Percentiles rank a stretch among this genome's conserved stretches.
Evolutionary conservation across 345 rosid species (phyloP).

Genomic region (Eucalyptus cloeziana): DNA sequence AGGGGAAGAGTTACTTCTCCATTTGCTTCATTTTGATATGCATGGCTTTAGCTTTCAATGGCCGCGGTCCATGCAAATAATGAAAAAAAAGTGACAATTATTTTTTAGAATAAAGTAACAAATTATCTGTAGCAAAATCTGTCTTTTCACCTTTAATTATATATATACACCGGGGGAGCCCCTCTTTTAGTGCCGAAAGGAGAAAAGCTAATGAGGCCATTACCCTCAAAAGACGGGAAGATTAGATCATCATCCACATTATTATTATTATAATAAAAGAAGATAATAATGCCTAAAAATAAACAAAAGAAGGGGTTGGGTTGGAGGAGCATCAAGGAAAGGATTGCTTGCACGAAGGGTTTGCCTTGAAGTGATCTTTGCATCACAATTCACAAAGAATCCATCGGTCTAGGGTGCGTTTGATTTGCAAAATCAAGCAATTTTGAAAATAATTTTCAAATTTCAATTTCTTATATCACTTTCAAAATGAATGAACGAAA

Average conservation of each 20-base stretch:
- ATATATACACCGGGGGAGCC: neutral
- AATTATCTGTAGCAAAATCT: neutral
- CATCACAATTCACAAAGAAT: neutral
- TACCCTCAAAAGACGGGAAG: neutral
- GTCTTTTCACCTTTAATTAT: neutral
- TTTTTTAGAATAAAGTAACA: neutral
- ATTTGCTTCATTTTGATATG: neutral
- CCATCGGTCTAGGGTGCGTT: neutral
- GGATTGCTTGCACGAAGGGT: neutral
- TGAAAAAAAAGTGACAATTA: neutral
- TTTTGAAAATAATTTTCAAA: neutral
- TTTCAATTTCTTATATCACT: neutral
- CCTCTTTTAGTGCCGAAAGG: neutral
- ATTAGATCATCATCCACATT: neutral
- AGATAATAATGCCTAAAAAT: neutral
- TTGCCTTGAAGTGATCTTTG: neutral
- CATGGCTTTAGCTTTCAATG: neutral
- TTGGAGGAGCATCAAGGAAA: neutral
- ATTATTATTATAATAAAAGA: neutral
- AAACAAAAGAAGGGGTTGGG: neutral
- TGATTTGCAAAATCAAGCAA: neutral
- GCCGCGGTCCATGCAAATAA: neutral
- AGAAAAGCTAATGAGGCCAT: neutral
- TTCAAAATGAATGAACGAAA: neutral
- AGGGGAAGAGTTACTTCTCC: neutral